Conservation (phyloP, 176 grass and related monocot genomes). For the Coix lacrymajobi region DNA sequence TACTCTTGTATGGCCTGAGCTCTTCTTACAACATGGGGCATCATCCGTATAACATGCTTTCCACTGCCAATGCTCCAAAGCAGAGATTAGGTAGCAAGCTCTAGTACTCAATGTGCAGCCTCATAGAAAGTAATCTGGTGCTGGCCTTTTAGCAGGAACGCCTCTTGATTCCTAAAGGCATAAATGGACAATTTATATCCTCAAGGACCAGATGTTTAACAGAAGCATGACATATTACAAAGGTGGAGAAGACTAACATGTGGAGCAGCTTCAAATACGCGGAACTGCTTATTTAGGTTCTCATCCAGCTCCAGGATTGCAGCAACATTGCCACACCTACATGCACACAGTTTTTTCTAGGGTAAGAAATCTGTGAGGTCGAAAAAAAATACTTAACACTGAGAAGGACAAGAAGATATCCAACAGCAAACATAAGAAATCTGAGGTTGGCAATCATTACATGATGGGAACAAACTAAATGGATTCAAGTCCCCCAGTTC, state of each 20-base stretch:
- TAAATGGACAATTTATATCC: slow-evolving; percentile 18
- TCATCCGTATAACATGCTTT: neutral
- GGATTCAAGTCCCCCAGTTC: neutral
- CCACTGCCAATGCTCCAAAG: neutral
- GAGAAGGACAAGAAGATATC: neutral
- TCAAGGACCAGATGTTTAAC: neutral
- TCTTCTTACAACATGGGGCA: slow-evolving; percentile 25
- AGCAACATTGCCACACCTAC: slow-evolving; percentile 97
- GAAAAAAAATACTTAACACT: neutral
- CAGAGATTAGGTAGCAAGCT: neutral
- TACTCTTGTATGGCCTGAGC: neutral
- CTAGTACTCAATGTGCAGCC: neutral
- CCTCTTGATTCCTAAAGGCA: slow-evolving; percentile 82
- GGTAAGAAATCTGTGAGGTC: neutral
- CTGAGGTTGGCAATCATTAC: neutral
- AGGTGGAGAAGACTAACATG: slow-evolving; percentile 59
- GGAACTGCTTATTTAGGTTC: slow-evolving; percentile 86
- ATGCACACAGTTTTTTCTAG: slow-evolving; percentile 13
- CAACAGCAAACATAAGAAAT: neutral
- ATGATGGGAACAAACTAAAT: neutral
- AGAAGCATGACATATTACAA: neutral
- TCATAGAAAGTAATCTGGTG: slow-evolving; percentile 97
- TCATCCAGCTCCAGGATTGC: slow-evolving; percentile 97
- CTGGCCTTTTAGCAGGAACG: slow-evolving; percentile 85
- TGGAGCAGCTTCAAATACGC: slow-evolving; percentile 94